Evolutionary conservation across 257 asterid genomes (phyloP).

Genomic region (Salvia miltiorrhiza): DNA sequence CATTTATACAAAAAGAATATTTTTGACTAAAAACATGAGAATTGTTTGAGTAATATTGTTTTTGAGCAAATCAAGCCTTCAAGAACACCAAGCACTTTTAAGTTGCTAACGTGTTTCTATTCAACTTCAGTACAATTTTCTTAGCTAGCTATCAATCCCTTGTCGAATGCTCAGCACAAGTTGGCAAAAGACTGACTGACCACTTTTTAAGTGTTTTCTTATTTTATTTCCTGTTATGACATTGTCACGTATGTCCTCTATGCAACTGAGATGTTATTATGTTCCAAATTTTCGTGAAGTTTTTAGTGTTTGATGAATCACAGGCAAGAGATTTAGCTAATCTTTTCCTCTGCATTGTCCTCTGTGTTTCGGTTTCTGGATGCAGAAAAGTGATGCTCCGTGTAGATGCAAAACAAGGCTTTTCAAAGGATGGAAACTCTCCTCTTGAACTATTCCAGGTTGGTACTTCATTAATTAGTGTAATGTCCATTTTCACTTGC

Average conservation of each 20-base stretch:
- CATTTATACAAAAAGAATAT: background rate
- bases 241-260: background rate
- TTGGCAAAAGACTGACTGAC: constrained; percentile 12
- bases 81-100: background rate
- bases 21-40: background rate
- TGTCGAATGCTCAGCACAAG: background rate
- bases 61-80: background rate
- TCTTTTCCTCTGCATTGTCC: constrained; percentile 20
- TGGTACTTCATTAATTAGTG: constrained; percentile 15
- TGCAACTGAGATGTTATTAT: constrained; percentile 1
- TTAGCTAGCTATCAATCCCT: background rate
- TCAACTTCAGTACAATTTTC: constrained; percentile 1
- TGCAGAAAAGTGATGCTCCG: constrained; percentile 98
- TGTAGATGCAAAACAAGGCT: constrained; percentile 98
- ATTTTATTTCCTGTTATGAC: background rate
- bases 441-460: constrained; percentile 98
- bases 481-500: background rate
- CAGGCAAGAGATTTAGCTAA: constrained; percentile 23
- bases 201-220: constrained; percentile 6
- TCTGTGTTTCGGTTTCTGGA: constrained; percentile 22
- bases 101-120: background rate
- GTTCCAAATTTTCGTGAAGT: background rate
- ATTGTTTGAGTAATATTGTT: background rate
- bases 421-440: constrained; percentile 91
- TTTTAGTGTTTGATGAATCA: constrained; percentile 12